Base-by-base conservation (phyloP, 148 eudicot species). In the Camellia granthamiana region DNA sequence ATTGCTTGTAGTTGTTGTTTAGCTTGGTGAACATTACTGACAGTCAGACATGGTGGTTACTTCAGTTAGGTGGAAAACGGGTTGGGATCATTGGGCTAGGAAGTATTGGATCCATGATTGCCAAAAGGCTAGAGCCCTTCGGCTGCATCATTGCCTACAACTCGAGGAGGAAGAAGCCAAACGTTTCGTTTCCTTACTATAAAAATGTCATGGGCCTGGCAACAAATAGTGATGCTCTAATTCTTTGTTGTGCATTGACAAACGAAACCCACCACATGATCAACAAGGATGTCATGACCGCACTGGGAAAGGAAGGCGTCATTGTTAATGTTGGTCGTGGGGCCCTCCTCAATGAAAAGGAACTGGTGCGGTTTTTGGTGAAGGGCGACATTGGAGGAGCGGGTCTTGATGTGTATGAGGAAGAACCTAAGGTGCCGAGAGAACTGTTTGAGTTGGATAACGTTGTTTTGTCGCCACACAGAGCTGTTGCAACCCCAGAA, bases 51-150 rank as follows among this genome's bases (percentile, higher is more conserved):
- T 71, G 74, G 51, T 47, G 61, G 23, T 3, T 13, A 65, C 60
- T 86, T 74, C 92, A 94, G 97, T 14, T 94, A 30, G 85, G 90
- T 13, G 90, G 92, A 6, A 94, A 89, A 77, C 84, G 91, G 77
- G 88, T 94, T 18, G 97, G 98, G 44, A 92, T 94, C 2, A 81
- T 94, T 0, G 98, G 98, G 61, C 89, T 94, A 1, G 98, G 98
- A 74, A 88, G 90, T 79, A 94, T 94, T n/a, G 95, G 97, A 8
- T 77, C 84, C 46, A 76, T 81, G 61, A 62, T 91, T 6, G 94
- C 94, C 11, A 90, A 76, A 81, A 88, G 97, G 82, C 86, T 94
- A 12, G 62, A 79, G 11, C 72, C 93, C 12, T 93, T 94, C 61
- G 93, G 95, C 7, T 94, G 98, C 88, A 83, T 12, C 74, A 84